Base-by-base conservation (phyloP, 306 rosid species). In the Lotus japonicus region DNA sequence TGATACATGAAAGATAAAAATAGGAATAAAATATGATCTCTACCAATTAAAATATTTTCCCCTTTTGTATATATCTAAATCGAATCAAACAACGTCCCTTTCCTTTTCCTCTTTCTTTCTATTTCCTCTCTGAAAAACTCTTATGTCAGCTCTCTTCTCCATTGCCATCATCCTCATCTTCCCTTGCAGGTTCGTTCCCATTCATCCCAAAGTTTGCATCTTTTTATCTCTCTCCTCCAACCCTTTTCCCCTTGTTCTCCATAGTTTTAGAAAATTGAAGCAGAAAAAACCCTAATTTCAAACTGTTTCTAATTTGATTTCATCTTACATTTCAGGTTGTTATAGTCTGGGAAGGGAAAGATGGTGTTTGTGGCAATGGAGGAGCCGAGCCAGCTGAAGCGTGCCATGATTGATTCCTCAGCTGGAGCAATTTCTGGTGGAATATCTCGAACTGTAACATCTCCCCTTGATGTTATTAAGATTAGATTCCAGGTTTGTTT, bases 401-500 rank as follows among this genome's bases (percentile, higher is more conserved):
- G 97, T 15, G 92, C 89, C 42, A 3, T 75, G 55, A 76, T 86
- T 35, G 96, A 86, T 79, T 50, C 90, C 16, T 50, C 85, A 12
- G 97, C 98, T 8, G 98, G 98, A 10, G 92, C 95, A 26, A 82
- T 86, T 70, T 83, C 98, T 10, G 97, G 98, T 31, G 96, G 84
- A 19, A 83, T 94, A 19, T 90, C 98, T 26, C 80, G 97, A 61
- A 94, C 90, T 2, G 90, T 94, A 6, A 94, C 98, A 33, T 90
- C 97, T 11, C 98, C 97, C 28, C 96, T 90, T 57, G 98, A 94
- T 61, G 98, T 94, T 67, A 94, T 94, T 68, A 94, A 94, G 86
- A 94, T 94, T 84, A 83, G 97, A 75, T 94, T 94, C 61, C 98
- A 94, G 92, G 98, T 90, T 10, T 16, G 41, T 55, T 7, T 0